Conservation (phyloP, 1,139 yeast genomes). For the Saccharomycopsis phalli region DNA sequence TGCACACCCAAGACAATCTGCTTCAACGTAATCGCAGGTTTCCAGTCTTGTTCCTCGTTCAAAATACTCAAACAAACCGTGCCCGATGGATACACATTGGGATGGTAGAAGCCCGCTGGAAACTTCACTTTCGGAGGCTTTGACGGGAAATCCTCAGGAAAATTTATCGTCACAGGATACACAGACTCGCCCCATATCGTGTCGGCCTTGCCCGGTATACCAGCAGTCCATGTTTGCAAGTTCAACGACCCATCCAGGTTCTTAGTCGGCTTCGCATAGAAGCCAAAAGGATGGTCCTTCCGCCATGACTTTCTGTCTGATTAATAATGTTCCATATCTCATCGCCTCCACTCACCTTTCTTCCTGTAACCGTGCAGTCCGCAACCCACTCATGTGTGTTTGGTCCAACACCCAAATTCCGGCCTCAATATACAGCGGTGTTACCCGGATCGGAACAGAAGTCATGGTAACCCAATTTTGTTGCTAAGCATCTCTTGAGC, state of each 20-base stretch:
- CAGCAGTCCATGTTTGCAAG: conserved; percentile 84
- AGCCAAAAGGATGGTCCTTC: conserved; percentile 97
- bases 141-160: conserved; percentile 90
- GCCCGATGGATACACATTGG: conserved; percentile 95
- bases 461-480: too few relatives aligned
- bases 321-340: too few relatives aligned
- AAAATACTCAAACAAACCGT: conserved; percentile 87
- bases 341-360: too few relatives aligned
- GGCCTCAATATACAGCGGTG: too few relatives aligned
- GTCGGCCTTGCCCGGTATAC: conserved; percentile 85
- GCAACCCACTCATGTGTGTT: too few relatives aligned
- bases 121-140: conserved; percentile 92
- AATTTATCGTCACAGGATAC: conserved; percentile 74
- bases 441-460: too few relatives aligned
- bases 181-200: conserved; percentile 87
- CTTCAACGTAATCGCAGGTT: conserved; percentile 90
- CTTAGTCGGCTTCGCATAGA: conserved; percentile 83
- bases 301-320: conserved; percentile 80
- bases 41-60: conserved; percentile 96
- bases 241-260: conserved; percentile 74
- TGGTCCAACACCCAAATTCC: too few relatives aligned
- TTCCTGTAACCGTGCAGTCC: too few relatives aligned
- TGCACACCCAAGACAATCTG: conserved; percentile 90
- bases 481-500: too few relatives aligned
- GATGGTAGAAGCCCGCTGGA: conserved; percentile 87